These are phyloP conservation scores for Byssothecium circinans DNA, from an alignment of 2,329 filamentous ascomycete species.

Conservation along the genomic window DNA sequence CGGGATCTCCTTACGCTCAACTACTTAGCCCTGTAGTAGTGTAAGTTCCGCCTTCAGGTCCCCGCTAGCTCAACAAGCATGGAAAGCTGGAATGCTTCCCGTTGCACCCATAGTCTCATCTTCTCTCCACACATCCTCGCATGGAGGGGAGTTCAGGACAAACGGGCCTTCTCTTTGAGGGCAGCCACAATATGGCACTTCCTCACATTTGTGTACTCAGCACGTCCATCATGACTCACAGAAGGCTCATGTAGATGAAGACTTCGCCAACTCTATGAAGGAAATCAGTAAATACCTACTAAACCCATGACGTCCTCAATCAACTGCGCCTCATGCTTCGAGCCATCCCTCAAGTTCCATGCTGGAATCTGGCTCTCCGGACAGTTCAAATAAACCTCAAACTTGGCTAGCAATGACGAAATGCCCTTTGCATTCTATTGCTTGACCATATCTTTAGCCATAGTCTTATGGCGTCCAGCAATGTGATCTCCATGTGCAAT, in stretches of 20 bases:
- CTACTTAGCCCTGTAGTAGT: too few species aligned
- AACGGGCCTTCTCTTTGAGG: too few species aligned
- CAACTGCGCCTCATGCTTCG: slow-evolving; percentile 8
- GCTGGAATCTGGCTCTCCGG: slow-evolving; percentile 25
- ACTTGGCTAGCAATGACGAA: slow-evolving; percentile 21
- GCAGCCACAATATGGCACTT: too few species aligned
- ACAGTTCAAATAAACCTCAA: slow-evolving; percentile 32
- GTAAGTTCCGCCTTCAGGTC: slow-evolving; percentile 4
- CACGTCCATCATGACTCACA: too few species aligned
- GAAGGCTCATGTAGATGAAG: too few species aligned
- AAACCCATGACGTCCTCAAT: too few species aligned
- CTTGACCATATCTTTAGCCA: slow-evolving; percentile 36
- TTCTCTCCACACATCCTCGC: background rate
- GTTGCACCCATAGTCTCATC: background rate
- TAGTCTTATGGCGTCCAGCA: slow-evolving; percentile 32
- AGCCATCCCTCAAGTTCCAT: slow-evolving; percentile 22
- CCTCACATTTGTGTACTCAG: too few species aligned
- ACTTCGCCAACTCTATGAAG: too few species aligned
- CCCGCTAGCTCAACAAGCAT: slow-evolving; percentile 2
- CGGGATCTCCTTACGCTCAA: too few species aligned
- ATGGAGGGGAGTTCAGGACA: too few species aligned
- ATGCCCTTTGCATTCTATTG: slow-evolving; percentile 32
- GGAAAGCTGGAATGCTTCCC: slow-evolving; percentile 4
- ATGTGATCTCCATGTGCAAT: slow-evolving; percentile 36
- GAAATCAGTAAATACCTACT: too few species aligned